These are phyloP conservation scores for Aspergillus sp. DNA, from an alignment of 2,329 filamentous ascomycete species.

Conservation along the genomic window DNA sequence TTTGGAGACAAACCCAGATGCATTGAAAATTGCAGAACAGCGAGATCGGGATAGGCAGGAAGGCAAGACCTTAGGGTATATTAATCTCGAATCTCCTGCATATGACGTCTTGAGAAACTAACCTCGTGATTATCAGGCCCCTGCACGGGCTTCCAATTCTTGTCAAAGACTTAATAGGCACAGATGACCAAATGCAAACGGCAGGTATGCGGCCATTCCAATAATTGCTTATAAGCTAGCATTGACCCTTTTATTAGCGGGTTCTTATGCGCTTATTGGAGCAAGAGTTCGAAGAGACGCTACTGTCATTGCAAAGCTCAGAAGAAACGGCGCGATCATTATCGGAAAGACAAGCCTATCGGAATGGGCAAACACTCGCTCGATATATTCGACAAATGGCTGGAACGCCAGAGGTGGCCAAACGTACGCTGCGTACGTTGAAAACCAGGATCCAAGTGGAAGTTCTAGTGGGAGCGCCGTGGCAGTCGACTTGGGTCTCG, in stretches of 20 bases:
- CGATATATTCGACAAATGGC: slow-evolving; percentile 55
- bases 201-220: slow-evolving; percentile 36
- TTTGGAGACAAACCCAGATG: slow-evolving; percentile 58
- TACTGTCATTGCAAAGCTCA: slow-evolving; percentile 59
- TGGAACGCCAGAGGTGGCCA: slow-evolving; percentile 68
- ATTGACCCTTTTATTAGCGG: slow-evolving; percentile 40
- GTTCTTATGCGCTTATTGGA: slow-evolving; percentile 63
- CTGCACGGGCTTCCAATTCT: slow-evolving; percentile 66
- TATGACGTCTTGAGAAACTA: neutral
- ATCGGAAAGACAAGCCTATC: slow-evolving; percentile 66
- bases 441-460: slow-evolving; percentile 61
- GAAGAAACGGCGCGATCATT: slow-evolving; percentile 61
- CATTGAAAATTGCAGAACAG: slow-evolving; percentile 47
- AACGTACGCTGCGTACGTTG: slow-evolving; percentile 60
- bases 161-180: slow-evolving; percentile 68
- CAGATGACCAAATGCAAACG: slow-evolving; percentile 62
- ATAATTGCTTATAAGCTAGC: neutral
- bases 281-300: slow-evolving; percentile 58
- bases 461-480: slow-evolving; percentile 65
- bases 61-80: slow-evolving; percentile 48
- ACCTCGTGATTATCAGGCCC: slow-evolving; percentile 37
- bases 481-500: slow-evolving; percentile 58
- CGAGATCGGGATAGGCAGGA: slow-evolving; percentile 50
- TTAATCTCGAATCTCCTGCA: neutral
- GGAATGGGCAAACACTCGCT: slow-evolving; percentile 65